Evolutionary conservation across 441 rosid genomes (phyloP).

Genomic region (Bocquillonia castaneifolia): DNA sequence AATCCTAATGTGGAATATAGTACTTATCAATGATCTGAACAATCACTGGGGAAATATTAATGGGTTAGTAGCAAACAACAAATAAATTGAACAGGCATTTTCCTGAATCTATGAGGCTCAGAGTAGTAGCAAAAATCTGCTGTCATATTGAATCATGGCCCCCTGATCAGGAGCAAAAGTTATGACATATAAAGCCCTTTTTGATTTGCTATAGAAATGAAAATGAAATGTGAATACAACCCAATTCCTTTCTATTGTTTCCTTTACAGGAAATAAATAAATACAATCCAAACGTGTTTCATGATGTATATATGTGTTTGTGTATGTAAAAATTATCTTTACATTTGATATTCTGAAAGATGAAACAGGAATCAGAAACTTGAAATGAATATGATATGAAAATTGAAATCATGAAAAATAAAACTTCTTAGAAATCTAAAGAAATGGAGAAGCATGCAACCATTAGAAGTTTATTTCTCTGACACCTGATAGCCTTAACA

Average conservation of each 20-base stretch:
- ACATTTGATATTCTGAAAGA: background rate
- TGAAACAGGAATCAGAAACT: background rate
- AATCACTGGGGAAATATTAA: conserved; percentile 6
- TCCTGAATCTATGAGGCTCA: background rate
- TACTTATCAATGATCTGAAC: background rate
- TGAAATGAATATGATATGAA: background rate
- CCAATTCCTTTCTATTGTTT: background rate
- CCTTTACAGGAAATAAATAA: no score
- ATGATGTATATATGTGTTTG: no score
- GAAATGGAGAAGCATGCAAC: background rate
- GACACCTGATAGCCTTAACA: background rate
- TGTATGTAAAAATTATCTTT: no score
- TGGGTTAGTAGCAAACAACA: background rate
- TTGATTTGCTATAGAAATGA: background rate
- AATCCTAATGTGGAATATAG: background rate
- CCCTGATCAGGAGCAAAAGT: background rate
- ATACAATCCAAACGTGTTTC: background rate
- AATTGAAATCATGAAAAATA: no score
- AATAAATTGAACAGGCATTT: background rate
- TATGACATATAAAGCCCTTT: background rate
- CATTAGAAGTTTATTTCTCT: background rate
- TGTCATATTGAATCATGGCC: background rate
- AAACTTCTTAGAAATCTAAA: background rate
- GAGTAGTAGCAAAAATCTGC: background rate
- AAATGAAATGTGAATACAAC: background rate